phyloP scores from a whole-genome alignment of 208 protist genomes.

The Angomonas ambiguus region DNA sequence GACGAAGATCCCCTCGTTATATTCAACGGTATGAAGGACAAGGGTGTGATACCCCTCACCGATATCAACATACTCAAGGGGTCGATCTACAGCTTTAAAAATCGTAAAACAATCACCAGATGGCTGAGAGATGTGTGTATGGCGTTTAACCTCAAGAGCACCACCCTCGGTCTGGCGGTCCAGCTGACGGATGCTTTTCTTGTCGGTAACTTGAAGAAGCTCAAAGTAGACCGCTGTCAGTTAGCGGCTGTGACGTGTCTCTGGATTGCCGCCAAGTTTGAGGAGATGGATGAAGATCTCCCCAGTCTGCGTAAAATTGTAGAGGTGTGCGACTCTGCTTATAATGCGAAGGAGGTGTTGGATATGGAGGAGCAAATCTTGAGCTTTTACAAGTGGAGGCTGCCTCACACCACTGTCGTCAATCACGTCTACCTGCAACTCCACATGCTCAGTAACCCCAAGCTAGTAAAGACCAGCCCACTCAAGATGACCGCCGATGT shows the following conservation, averaged over 20 bases:
- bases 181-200: conserved; percentile 77
- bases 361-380: conserved; percentile 80
- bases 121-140: conserved; percentile 81
- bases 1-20: conserved; percentile 51
- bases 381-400: conserved; percentile 69
- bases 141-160: conserved; percentile 69
- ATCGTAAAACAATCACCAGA: conserved; percentile 72
- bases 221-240: conserved; percentile 72
- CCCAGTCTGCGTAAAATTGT: conserved; percentile 60
- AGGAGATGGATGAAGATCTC: conserved; percentile 71
- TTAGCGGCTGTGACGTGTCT: conserved; percentile 67
- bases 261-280: conserved; percentile 85
- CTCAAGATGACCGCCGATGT: conserved; percentile 6
- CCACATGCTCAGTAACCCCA: conserved; percentile 54
- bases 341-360: conserved; percentile 49
- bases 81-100: conserved; percentile 80
- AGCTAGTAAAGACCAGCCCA: conserved; percentile 28
- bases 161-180: conserved; percentile 78
- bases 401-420: conserved; percentile 77
- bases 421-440: conserved; percentile 81
- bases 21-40: conserved; percentile 67
- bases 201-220: conserved; percentile 39
- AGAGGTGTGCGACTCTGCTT: conserved; percentile 73
- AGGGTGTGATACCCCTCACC: conserved; percentile 51
- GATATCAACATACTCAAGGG: conserved; percentile 71